phyloP scores from a whole-genome alignment of 1,139 yeast species.

The Pichia sp. region DNA sequence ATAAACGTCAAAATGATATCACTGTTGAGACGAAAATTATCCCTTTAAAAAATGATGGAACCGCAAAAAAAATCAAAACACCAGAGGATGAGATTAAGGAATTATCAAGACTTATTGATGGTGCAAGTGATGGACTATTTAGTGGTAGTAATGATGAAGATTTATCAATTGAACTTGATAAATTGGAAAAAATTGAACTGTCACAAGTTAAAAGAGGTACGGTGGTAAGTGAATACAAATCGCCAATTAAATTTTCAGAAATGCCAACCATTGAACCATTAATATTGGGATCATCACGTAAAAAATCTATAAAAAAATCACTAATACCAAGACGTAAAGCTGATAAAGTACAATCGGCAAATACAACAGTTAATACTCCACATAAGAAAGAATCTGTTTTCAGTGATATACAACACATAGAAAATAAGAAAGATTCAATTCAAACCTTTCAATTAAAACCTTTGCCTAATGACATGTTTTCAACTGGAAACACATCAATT shows the following conservation, averaged over 20 bases:
- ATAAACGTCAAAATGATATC: neutral
- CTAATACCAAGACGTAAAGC: neutral
- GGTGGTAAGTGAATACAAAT: conserved; percentile 19
- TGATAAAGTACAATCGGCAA: neutral
- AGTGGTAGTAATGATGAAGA: conserved; percentile 23
- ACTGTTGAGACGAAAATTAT: neutral
- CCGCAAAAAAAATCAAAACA: conserved; percentile 18
- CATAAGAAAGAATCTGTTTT: neutral
- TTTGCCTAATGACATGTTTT: conserved; percentile 9
- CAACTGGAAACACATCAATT: conserved; percentile 9
- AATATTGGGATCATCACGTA: conserved; percentile 29
- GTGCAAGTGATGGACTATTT: conserved; percentile 19
- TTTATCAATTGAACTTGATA: conserved; percentile 21
- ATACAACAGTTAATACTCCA: neutral
- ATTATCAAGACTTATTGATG: conserved; percentile 17
- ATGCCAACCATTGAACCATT: conserved; percentile 41
- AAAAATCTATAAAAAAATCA: conserved; percentile 20
- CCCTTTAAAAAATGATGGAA: no score
- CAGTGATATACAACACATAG: no score
- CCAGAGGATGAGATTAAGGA: conserved; percentile 20
- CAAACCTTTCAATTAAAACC: conserved; percentile 9
- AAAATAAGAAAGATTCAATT: neutral
- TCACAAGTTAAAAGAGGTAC: conserved; percentile 18
- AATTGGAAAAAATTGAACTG: conserved; percentile 26
- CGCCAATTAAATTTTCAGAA: conserved; percentile 37